phyloP scores from a whole-genome alignment of 768 basidiomycete species.

The Lentinula guzmanii region DNA sequence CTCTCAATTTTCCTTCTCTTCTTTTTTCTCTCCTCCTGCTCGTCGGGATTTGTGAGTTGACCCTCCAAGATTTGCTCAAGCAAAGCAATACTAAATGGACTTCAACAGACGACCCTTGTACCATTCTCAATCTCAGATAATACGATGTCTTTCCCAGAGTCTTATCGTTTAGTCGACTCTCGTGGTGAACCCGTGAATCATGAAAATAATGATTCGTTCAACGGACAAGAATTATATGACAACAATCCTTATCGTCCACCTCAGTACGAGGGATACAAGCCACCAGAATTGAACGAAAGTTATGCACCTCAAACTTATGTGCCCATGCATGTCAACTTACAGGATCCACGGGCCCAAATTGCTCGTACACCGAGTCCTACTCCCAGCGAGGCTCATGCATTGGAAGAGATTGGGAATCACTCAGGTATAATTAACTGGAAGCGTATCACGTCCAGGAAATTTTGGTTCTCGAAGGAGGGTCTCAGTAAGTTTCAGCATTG shows the following conservation, averaged over 20 bases:
- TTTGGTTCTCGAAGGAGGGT: background rate
- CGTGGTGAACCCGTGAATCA: background rate
- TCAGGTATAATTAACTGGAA: background rate
- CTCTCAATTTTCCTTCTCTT: background rate
- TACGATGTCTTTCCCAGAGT: background rate
- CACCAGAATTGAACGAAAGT: background rate
- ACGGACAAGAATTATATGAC: background rate
- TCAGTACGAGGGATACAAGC: background rate
- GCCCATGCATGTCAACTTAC: background rate
- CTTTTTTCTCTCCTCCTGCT: background rate
- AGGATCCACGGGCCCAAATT: background rate
- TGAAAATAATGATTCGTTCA: background rate
- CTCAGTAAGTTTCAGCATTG: background rate
- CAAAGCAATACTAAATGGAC: background rate
- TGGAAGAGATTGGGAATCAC: constrained; percentile 9
- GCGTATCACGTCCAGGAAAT: background rate
- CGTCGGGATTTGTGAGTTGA: background rate
- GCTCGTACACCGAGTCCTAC: constrained; percentile 31
- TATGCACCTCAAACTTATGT: background rate
- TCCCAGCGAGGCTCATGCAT: constrained; percentile 23
- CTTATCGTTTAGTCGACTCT: background rate
- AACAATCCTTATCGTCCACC: background rate
- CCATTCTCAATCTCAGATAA: background rate
- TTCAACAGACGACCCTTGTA: background rate
- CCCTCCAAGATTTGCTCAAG: background rate